Base-by-base conservation (phyloP, 192 early-diverging fungal species). In the Funneliformis geosporum region DNA sequence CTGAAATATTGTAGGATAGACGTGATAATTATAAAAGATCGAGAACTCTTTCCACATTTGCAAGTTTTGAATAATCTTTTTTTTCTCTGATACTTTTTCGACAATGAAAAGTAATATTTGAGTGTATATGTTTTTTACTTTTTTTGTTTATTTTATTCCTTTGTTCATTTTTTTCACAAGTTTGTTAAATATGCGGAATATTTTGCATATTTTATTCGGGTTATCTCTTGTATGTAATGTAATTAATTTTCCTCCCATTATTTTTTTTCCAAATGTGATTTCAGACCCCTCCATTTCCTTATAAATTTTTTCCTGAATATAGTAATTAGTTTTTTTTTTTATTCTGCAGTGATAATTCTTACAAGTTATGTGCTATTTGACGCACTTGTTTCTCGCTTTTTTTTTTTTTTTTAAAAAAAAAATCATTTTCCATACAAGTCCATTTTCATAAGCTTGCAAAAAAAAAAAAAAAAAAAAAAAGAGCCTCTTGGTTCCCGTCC, bases 141-240 rank as follows among this genome's bases (percentile, higher is more conserved):
- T 70, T 14, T 25, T 78, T 60, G 76, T 76, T 71, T 28, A 70
- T 62, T 71, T 46, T 71, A 44, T 68, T 10, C 21, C n/a, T 60
- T 66, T 73, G 4, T 55, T 55, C 14, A 23, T 60, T n/a, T 25
- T 61, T 62, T 72, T 60, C 47, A 9, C 61, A 33, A 46, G 42
- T n/a, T 38, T 47, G 25, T 79, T 60, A 21, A 4, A 38, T 46
- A 28, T 18, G 64, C 44, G 21, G 33, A 70, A 21, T 28, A 67
- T 28, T 47, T 46, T 70, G 60, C 59, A 18, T 28, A 28, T 55
- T 44, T 71, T 39, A 47, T 71, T 12, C 25, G 21, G n/a, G 28
- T 47, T 79, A 47, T 47, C n/a, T 33, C 33, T 50, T 65, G 62
- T 65, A 65, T 65, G 62, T 65, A 65, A 65, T 65, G 62, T 65